phyloP scores from a whole-genome alignment of 371 early-diverging fungal genomes.

The Basidiobolus meristosporus region DNA sequence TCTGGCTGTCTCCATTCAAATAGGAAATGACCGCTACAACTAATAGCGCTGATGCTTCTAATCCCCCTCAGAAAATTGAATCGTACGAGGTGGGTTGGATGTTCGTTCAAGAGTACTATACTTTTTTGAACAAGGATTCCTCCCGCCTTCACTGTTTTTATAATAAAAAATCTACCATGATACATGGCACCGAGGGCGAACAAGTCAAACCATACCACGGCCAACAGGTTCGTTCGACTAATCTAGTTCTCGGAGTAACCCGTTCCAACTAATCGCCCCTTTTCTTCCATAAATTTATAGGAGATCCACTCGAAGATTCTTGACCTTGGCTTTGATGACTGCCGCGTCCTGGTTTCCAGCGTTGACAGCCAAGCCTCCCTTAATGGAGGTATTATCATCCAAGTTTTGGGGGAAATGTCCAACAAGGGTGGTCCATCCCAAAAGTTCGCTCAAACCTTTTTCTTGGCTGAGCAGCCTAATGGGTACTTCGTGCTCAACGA shows the following conservation, averaged over 20 bases:
- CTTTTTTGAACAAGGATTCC: constrained; percentile 75
- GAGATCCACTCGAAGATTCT: constrained; percentile 58
- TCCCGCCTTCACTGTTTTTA: constrained; percentile 73
- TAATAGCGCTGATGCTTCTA: no score
- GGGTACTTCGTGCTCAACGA: constrained; percentile 90
- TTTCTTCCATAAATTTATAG: constrained; percentile 13
- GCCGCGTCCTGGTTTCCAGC: constrained; percentile 70
- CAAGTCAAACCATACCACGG: constrained; percentile 30
- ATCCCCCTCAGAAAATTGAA: no score
- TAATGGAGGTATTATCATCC: constrained; percentile 65
- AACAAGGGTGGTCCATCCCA: constrained; percentile 55
- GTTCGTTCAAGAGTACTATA: constrained; percentile 93
- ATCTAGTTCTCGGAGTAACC: no score
- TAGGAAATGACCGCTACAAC: no score
- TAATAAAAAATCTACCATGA: constrained; percentile 51
- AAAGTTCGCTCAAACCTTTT: constrained; percentile 88
- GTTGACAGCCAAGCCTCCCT: constrained; percentile 72
- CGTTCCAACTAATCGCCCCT: no score
- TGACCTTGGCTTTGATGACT: constrained; percentile 56
- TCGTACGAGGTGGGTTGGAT: constrained; percentile 64
- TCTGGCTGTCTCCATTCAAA: no score
- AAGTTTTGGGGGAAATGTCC: constrained; percentile 85
- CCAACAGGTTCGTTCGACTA: no score
- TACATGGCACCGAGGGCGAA: constrained; percentile 75
- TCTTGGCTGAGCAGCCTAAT: constrained; percentile 72